Evolutionary conservation across 1,284 basidiomycete species (phyloP).

Genomic region (Coniferiporia sulphurascens): DNA sequence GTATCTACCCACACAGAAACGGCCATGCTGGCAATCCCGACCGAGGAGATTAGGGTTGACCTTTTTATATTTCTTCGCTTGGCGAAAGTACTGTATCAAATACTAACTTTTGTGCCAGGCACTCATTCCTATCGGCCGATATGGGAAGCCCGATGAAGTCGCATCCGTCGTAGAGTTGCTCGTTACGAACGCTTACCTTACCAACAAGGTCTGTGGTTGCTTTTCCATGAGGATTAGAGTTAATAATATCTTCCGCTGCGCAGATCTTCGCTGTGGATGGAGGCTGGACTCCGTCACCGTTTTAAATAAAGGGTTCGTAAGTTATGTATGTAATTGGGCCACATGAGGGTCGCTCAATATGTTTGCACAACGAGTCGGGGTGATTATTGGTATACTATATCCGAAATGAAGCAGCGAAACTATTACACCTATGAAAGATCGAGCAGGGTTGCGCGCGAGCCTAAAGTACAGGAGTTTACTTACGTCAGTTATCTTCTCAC

Average conservation of each 20-base stretch:
- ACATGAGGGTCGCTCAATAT: too few relatives aligned
- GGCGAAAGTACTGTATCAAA: background rate
- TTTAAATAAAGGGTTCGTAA: conserved; percentile 1
- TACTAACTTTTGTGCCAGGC: conserved; percentile 26
- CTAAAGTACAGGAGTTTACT: too few relatives aligned
- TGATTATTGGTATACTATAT: too few relatives aligned
- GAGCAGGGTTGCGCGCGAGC: too few relatives aligned
- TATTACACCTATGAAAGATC: too few relatives aligned
- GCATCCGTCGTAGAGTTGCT: conserved; percentile 45
- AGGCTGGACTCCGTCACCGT: conserved; percentile 17
- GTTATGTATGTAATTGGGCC: too few relatives aligned
- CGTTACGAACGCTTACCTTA: conserved; percentile 47
- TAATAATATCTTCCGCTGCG: background rate
- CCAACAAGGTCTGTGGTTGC: conserved; percentile 44
- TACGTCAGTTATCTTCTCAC: too few relatives aligned
- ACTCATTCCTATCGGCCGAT: conserved; percentile 45
- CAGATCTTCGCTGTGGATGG: conserved; percentile 21
- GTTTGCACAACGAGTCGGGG: too few relatives aligned
- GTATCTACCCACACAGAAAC: conserved; percentile 11
- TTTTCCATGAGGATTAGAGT: background rate
- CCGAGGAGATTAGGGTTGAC: conserved; percentile 29
- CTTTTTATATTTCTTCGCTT: background rate
- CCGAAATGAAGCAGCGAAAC: too few relatives aligned
- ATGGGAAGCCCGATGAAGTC: conserved; percentile 47
- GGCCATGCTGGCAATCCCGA: conserved; percentile 21